A percentile compares a stretch with the other conserved stretches of the same genome.
Conservation (phyloP, 208 protist genomes). For the Sergeia podlipaevii region DNA sequence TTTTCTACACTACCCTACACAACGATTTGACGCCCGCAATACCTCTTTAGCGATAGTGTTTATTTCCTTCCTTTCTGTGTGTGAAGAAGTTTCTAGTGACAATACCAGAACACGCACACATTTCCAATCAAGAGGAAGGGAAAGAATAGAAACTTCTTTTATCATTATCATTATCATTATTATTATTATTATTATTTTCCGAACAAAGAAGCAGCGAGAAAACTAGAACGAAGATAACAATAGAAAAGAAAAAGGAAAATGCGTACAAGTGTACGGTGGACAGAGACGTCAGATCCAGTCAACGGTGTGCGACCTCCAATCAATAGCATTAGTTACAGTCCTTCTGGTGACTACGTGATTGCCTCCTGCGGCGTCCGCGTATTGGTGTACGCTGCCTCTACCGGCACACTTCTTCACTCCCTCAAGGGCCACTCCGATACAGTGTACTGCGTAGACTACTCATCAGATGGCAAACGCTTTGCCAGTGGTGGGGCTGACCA, state of each 20-base stretch:
- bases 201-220: no score
- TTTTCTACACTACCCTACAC: no score
- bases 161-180: no score
- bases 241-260: constrained; percentile 37
- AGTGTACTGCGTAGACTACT: constrained; percentile 90
- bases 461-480: constrained; percentile 90
- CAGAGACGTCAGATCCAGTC: constrained; percentile 37
- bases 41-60: no score
- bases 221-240: neutral
- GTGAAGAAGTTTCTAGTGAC: no score
- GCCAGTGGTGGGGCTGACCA: constrained; percentile 93
- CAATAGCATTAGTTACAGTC: constrained; percentile 86
- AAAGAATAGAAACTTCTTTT: no score
- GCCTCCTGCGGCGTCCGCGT: constrained; percentile 89
- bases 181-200: no score
- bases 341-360: constrained; percentile 88
- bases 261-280: constrained; percentile 70
- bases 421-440: constrained; percentile 95
- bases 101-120: no score
- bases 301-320: constrained; percentile 61
- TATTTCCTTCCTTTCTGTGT: no score
- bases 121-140: no score
- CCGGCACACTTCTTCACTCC: constrained; percentile 89
- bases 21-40: no score
- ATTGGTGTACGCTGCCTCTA: constrained; percentile 91